Evolutionary conservation across 768 basidiomycete species (phyloP), one percentile per base, ranked within the genome.

Genomic region (Lanmaoa rubissima): DNA sequence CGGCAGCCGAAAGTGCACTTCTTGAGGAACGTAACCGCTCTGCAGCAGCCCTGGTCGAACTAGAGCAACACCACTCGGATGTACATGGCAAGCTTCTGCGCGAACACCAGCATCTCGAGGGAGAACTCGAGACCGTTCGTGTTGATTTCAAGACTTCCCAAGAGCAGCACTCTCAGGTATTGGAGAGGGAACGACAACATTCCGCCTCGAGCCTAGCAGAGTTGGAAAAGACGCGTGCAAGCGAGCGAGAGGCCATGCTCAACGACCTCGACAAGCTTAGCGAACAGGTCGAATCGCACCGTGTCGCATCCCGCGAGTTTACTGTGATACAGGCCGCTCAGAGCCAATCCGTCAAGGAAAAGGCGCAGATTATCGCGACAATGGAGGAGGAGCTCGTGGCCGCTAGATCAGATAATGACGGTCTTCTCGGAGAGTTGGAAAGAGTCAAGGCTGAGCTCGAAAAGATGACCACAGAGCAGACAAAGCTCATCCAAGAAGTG

Each of bases 41-140:
- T 35, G 65, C 74, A 26, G 65, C 68, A 13, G 67, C 77, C 2
- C 57, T 88, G 21, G 76, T 79, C n/a, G 82, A 82, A 16, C 68
- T 87, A 21, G 75, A 81, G 55, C 66, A 63, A 31, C 75, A 77
- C 44, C 82, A 87, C 46, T 65, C 74, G 24, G 73, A 78, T 42
- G 83, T 84, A 51, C 74, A 77, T 17, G 78, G 78, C 56, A 70
- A 70, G 21, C 65, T 78, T 32, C 61, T 67, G 28, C 71, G 69
- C 55, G 74, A 75, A 41, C 73, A 70, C 54, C 73, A 73, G 41
- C 50, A 68, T 32, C 71, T 80, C 12, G 44, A 54, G 26, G 61
- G 84, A 58, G 86, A 92, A 66, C 70, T 91, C 14, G 82, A 86
- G 62, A 75, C 81, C 10, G 74, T 84, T 67, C 87, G 85, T 65